phyloP scores from a whole-genome alignment of 2,329 filamentous ascomycete genomes.

The Ploettnerulaceae sp. region DNA sequence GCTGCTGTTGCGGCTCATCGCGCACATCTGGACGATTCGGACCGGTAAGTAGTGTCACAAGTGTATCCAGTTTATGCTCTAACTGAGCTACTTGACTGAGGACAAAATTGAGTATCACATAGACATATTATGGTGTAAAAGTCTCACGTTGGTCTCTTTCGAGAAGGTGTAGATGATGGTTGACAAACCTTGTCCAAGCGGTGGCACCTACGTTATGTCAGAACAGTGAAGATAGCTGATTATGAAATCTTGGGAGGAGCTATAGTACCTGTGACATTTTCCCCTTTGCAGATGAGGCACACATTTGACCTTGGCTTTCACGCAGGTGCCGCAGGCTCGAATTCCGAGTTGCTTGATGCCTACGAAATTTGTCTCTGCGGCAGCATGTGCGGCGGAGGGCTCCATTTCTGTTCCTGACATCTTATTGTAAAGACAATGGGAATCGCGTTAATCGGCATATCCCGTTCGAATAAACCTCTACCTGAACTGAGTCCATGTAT shows the following conservation, averaged over 20 bases:
- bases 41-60: conserved; percentile 13
- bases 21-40: not conserved
- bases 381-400: not conserved
- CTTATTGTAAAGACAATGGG: not conserved
- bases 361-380: not conserved
- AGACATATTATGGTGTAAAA: not conserved
- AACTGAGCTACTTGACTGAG: conserved; percentile 14
- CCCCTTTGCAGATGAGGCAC: conserved; percentile 9
- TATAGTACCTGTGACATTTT: conserved; percentile 14
- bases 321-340: conserved; percentile 18
- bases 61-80: conserved; percentile 18
- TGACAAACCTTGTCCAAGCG: conserved; percentile 15
- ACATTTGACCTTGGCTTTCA: conserved; percentile 20
- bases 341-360: conserved; percentile 9
- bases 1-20: not conserved
- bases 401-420: not conserved
- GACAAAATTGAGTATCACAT: not conserved
- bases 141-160: conserved; percentile 9
- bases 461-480: too few species aligned
- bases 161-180: conserved; percentile 3
- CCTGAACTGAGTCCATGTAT: too few species aligned
- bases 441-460: too few species aligned
- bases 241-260: too few species aligned
- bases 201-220: conserved; percentile 1
- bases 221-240: not conserved